Evolutionary conservation across 768 basidiomycete species (phyloP).

Genomic region (Tylopilus vinaceipallidus): DNA sequence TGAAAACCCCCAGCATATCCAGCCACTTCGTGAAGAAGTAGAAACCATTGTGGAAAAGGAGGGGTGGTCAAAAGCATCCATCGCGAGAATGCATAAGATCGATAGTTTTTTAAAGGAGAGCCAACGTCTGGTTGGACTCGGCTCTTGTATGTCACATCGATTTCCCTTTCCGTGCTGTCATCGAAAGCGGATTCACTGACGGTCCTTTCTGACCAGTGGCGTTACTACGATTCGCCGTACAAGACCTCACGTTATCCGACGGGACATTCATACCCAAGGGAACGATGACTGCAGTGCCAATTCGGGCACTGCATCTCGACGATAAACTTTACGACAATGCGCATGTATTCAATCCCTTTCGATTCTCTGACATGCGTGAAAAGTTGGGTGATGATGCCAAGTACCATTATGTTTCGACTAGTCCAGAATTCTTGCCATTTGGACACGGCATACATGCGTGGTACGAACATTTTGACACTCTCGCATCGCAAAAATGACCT

Average conservation of each 20-base stretch:
- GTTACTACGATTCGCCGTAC: slow-evolving; percentile 33
- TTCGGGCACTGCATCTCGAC: slow-evolving; percentile 25
- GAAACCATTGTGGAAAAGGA: slow-evolving; percentile 7
- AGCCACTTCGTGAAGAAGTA: background rate
- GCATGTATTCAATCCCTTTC: slow-evolving; percentile 44
- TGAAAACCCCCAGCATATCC: slow-evolving; percentile 31
- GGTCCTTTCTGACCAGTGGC: slow-evolving; percentile 17
- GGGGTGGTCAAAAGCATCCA: slow-evolving; percentile 25
- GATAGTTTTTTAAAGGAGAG: slow-evolving; percentile 42
- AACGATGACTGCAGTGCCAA: slow-evolving; percentile 25
- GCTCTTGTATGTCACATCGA: slow-evolving; percentile 21
- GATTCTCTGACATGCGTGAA: slow-evolving; percentile 42
- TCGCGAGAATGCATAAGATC: slow-evolving; percentile 33
- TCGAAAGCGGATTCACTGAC: background rate
- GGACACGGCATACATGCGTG: slow-evolving; percentile 31
- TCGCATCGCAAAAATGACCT: background rate
- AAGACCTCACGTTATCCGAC: slow-evolving; percentile 36
- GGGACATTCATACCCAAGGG: slow-evolving; percentile 37
- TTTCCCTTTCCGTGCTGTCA: background rate
- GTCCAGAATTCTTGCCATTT: slow-evolving; percentile 35
- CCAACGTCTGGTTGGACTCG: slow-evolving; percentile 29
- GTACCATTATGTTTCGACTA: slow-evolving; percentile 37
- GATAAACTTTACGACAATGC: slow-evolving; percentile 31
- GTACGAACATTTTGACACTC: background rate
- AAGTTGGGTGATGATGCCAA: slow-evolving; percentile 34